Evolutionary conservation across 495 filamentous ascomycete species (phyloP).

Genomic region (Aspergillus mulundensis): DNA sequence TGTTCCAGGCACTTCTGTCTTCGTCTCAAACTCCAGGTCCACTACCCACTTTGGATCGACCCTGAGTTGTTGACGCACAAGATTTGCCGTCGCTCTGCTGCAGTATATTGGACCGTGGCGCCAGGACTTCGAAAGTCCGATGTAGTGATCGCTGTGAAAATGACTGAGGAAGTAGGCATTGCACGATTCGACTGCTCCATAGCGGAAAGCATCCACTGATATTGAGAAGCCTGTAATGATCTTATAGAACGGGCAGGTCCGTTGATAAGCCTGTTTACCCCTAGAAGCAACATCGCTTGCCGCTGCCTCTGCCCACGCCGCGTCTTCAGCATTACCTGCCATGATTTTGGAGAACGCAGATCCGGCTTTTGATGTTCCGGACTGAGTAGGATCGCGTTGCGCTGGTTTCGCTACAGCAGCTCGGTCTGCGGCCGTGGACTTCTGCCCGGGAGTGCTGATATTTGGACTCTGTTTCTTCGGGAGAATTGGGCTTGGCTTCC

Average conservation of each 20-base stretch:
- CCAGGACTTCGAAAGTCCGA: conserved; percentile 85
- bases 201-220: conserved; percentile 94
- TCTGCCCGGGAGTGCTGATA: conserved; percentile 20
- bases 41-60: conserved; percentile 85
- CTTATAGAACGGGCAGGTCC: conserved; percentile 98
- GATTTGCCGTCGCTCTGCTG: conserved; percentile 83
- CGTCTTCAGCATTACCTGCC: conserved; percentile 83
- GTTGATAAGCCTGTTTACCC: conserved; percentile 83
- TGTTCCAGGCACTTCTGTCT: conserved; percentile 71
- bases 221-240: conserved; percentile 89
- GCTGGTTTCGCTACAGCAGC: conserved; percentile 69
- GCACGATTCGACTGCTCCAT: conserved; percentile 87
- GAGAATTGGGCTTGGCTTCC: conserved; percentile 56
- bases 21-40: conserved; percentile 80
- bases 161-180: conserved; percentile 96
- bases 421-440: conserved; percentile 54
- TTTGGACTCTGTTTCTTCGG: conserved; percentile 10
- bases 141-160: conserved; percentile 97
- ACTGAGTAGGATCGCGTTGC: conserved; percentile 67
- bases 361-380: conserved; percentile 33
- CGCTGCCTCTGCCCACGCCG: conserved; percentile 83
- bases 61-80: conserved; percentile 78
- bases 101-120: conserved; percentile 94
- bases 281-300: conserved; percentile 71
- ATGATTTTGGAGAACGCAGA: conserved; percentile 92